Conservation (phyloP, 306 rosid genomes). For the Cucumis melo region DNA sequence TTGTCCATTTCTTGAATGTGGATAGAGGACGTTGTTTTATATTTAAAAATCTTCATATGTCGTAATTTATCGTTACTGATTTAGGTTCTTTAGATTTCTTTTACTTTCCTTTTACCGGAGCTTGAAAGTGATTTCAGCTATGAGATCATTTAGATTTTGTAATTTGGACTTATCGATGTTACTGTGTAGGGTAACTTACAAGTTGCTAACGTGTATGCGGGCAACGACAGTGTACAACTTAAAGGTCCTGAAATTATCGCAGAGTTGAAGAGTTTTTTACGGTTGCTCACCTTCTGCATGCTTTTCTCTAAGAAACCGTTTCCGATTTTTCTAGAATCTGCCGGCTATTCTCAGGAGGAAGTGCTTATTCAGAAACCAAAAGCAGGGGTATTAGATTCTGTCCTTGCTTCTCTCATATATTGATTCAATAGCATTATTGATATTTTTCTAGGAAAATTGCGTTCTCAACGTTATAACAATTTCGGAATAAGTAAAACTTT, state of each 20-base stretch:
- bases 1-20: neutral
- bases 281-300: conserved; percentile 63
- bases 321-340: conserved; percentile 79
- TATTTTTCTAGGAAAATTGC: neutral
- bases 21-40: neutral
- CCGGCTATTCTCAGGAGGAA: conserved; percentile 59
- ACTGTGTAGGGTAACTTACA: conserved; percentile 58
- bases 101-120: neutral
- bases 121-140: neutral
- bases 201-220: conserved; percentile 89
- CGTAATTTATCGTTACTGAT: neutral
- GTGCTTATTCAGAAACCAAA: conserved; percentile 89
- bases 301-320: conserved; percentile 87
- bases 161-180: neutral
- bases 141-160: neutral
- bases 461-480: neutral
- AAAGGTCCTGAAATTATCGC: conserved; percentile 56
- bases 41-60: neutral
- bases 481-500: neutral
- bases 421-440: neutral
- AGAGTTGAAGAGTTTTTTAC: conserved; percentile 52
- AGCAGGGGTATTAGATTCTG: conserved; percentile 52
- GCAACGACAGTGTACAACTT: conserved; percentile 52
- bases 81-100: neutral
- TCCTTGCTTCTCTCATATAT: neutral